These are phyloP conservation scores for Boechera retrofracta DNA, from an alignment of 345 rosid genomes.

Conservation along the genomic window DNA sequence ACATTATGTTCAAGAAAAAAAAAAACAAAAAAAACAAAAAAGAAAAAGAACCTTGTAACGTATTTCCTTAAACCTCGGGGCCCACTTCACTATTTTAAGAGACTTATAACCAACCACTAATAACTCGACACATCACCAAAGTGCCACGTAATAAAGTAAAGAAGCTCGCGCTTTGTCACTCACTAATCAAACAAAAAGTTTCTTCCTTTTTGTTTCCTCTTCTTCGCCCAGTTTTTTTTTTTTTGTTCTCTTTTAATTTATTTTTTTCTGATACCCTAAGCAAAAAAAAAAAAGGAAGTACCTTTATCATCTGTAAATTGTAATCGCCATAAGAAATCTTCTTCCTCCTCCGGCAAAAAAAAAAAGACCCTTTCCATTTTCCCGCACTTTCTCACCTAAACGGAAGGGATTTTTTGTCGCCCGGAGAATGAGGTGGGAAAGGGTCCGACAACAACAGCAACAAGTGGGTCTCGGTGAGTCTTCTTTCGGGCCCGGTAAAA, in stretches of 20 bases:
- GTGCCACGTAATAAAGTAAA: conserved; percentile 32
- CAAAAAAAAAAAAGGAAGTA: conserved; percentile 19
- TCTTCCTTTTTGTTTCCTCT: conserved; percentile 18
- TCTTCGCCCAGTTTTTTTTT: neutral
- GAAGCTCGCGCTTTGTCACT: conserved; percentile 34
- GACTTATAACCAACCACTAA: neutral
- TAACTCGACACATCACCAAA: conserved; percentile 6
- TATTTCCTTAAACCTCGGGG: conserved; percentile 29
- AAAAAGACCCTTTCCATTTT: conserved; percentile 36
- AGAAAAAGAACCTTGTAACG: conserved; percentile 22
- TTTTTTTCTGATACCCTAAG: conserved; percentile 36
- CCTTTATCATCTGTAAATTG: conserved; percentile 42
- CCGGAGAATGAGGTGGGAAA: conserved; percentile 83
- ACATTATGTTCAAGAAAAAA: neutral
- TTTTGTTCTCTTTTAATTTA: neutral
- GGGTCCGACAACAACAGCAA: conserved; percentile 50
- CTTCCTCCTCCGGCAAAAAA: conserved; percentile 18
- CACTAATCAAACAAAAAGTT: conserved; percentile 17
- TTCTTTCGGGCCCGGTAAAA: conserved; percentile 75
- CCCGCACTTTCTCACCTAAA: conserved; percentile 44
- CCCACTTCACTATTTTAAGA: conserved; percentile 24
- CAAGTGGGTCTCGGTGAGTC: conserved; percentile 50
- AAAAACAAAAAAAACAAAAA: neutral
- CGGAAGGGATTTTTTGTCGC: conserved; percentile 32
- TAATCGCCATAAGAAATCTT: conserved; percentile 33